Evolutionary conservation across 2,329 filamentous ascomycete genomes (phyloP).

Genomic region (Hirsutella rhossiliensis): DNA sequence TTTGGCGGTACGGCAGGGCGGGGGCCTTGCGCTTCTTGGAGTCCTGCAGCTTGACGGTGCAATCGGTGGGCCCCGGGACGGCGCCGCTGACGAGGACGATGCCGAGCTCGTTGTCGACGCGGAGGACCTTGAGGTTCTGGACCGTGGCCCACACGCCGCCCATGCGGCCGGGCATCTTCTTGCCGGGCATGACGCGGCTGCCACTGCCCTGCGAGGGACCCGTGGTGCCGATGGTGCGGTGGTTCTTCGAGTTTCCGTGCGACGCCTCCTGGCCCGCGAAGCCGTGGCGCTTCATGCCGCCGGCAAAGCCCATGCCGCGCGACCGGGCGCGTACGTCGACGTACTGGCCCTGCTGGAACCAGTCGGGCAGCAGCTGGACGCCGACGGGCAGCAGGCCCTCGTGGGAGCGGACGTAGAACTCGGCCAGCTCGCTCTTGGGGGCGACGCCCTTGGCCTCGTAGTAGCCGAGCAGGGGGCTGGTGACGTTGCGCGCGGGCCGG

Average conservation of each 20-base stretch:
- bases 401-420: conserved; percentile 73
- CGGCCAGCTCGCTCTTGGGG: conserved; percentile 71
- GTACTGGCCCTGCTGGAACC: conserved; percentile 84
- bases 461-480: conserved; percentile 76
- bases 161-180: conserved; percentile 98
- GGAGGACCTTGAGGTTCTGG: conserved; percentile 82
- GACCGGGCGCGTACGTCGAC: conserved; percentile 73
- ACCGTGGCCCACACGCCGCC: conserved; percentile 78
- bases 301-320: conserved; percentile 85
- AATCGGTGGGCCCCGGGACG: conserved; percentile 80
- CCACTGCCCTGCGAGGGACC: conserved; percentile 87
- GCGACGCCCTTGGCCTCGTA: conserved; percentile 71
- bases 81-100: conserved; percentile 79
- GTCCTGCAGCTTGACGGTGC: conserved; percentile 76
- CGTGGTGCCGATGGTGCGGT: conserved; percentile 81
- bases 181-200: conserved; percentile 84
- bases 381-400: conserved; percentile 67
- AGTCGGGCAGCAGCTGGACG: conserved; percentile 65
- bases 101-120: conserved; percentile 77
- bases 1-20: conserved; percentile 34
- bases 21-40: conserved; percentile 69
- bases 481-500: conserved; percentile 62
- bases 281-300: conserved; percentile 95
- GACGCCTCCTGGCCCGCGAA: conserved; percentile 81
- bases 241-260: conserved; percentile 91